These are phyloP conservation scores for Aspergillus fumigatiaffinis DNA, from an alignment of 2,329 filamentous ascomycete species.

Conservation along the genomic window DNA sequence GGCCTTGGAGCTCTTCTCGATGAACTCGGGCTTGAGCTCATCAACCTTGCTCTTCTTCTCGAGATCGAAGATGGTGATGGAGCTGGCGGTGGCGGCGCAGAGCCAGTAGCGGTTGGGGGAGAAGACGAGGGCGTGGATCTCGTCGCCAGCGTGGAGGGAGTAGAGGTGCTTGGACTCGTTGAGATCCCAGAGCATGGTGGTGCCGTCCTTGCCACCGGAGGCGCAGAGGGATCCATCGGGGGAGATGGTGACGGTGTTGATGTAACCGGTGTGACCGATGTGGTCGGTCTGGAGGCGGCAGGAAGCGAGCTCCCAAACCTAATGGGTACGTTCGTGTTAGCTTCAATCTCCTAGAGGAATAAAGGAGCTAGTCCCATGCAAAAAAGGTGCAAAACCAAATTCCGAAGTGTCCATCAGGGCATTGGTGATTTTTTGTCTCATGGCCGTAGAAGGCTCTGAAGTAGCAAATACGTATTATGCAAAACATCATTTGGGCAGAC, in stretches of 20 bases:
- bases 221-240: constrained; percentile 98
- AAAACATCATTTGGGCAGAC: constrained; percentile 75
- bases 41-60: constrained; percentile 99
- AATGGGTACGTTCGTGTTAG: constrained; percentile 20
- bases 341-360: constrained; percentile 6
- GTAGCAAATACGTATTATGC: constrained; percentile 99
- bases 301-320: constrained; percentile 99
- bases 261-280: constrained; percentile 99
- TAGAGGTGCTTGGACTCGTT: constrained; percentile 99
- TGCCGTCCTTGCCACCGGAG: constrained; percentile 98
- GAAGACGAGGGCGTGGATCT: constrained; percentile 99
- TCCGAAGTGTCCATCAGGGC: constrained; percentile 37
- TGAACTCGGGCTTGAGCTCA: constrained; percentile 98
- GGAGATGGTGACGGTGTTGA: constrained; percentile 99
- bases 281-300: constrained; percentile 99
- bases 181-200: constrained; percentile 99
- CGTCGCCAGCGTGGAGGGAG: constrained; percentile 98
- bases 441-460: constrained; percentile 92
- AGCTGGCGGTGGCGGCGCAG: constrained; percentile 92
- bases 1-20: constrained; percentile 96
- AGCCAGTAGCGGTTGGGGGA: constrained; percentile 99
- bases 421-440: constrained; percentile 95
- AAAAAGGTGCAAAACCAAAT: constrained; percentile 7
- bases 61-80: constrained; percentile 99
- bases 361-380: constrained; percentile 2